Percentiles rank a stretch among this genome's conserved stretches.
Evolutionary conservation across 805 yeast genomes (phyloP).

Genomic region (Geotrichum ghanense): DNA sequence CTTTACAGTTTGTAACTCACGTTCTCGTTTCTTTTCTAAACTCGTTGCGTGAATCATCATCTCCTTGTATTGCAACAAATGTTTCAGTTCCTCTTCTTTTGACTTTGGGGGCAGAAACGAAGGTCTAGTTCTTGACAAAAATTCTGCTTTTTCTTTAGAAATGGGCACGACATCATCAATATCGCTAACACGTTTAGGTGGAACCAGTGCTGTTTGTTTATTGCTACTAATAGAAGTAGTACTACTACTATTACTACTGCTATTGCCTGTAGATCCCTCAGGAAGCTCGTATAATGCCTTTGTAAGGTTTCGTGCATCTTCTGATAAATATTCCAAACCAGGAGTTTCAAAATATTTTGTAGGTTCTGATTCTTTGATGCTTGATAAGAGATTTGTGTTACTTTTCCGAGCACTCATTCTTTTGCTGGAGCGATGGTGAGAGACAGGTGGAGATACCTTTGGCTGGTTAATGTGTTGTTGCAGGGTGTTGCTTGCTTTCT

Average conservation of each 20-base stretch:
- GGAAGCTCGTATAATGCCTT: constrained; percentile 19
- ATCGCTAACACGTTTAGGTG: constrained; percentile 3
- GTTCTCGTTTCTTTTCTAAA: constrained; percentile 26
- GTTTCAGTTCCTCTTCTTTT: constrained; percentile 39
- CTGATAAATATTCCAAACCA: constrained; percentile 24
- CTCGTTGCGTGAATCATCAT: constrained; percentile 27
- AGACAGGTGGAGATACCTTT: constrained; percentile 5
- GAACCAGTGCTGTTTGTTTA: constrained; percentile 3
- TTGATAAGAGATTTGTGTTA: constrained; percentile 5
- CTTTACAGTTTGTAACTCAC: constrained; percentile 11
- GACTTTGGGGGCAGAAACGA: constrained; percentile 57
- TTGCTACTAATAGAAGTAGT: too few species aligned
- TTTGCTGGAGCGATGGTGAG: constrained; percentile 1
- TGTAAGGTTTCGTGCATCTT: constrained; percentile 27
- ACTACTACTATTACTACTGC: too few species aligned
- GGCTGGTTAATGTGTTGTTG: not conserved
- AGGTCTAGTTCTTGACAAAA: constrained; percentile 46
- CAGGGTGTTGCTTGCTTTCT: constrained; percentile 15
- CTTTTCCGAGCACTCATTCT: not conserved
- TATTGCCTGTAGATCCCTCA: constrained; percentile 5
- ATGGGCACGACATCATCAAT: constrained; percentile 8
- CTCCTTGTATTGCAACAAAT: constrained; percentile 40
- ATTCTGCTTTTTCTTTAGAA: constrained; percentile 6
- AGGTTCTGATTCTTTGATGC: constrained; percentile 17
- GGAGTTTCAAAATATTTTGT: constrained; percentile 3